These are phyloP conservation scores for Logfia minima DNA, from an alignment of 129 eudicot species.

Conservation along the genomic window DNA sequence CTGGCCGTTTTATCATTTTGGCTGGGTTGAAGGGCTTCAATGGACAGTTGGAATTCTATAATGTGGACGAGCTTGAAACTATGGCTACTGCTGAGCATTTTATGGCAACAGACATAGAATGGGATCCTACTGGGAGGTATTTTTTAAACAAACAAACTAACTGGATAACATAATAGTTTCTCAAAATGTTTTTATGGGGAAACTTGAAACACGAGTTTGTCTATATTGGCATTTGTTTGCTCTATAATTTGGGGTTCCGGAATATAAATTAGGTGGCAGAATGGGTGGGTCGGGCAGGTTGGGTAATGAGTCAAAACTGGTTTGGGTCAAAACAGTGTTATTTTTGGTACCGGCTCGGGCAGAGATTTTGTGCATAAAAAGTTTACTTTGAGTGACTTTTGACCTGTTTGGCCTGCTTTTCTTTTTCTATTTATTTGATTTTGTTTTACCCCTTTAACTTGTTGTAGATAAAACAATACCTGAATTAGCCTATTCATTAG, in stretches of 20 bases:
- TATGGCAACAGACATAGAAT: slow-evolving; percentile 85
- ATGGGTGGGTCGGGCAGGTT: not conserved
- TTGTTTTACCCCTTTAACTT: too few species aligned
- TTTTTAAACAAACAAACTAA: not conserved
- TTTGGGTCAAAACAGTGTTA: not conserved
- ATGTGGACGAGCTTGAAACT: slow-evolving; percentile 89
- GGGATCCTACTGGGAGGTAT: slow-evolving; percentile 98
- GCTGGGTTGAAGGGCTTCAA: slow-evolving; percentile 86
- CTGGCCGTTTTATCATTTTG: slow-evolving; percentile 66
- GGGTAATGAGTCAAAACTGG: not conserved
- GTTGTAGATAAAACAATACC: too few species aligned
- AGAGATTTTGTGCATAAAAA: too few species aligned
- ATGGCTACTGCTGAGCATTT: slow-evolving; percentile 88
- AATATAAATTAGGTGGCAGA: not conserved
- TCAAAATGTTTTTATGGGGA: not conserved
- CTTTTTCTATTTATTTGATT: too few species aligned
- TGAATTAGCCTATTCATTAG: too few species aligned
- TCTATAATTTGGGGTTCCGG: not conserved
- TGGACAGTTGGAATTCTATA: slow-evolving; percentile 83
- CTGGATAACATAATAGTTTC: not conserved
- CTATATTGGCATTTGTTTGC: not conserved
- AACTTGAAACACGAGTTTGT: not conserved
- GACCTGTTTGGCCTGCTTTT: too few species aligned
- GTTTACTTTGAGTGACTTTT: too few species aligned
- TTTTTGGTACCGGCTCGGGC: too few species aligned